Conservation (phyloP, 1,284 basidiomycete species). For the Irpex sp. region DNA sequence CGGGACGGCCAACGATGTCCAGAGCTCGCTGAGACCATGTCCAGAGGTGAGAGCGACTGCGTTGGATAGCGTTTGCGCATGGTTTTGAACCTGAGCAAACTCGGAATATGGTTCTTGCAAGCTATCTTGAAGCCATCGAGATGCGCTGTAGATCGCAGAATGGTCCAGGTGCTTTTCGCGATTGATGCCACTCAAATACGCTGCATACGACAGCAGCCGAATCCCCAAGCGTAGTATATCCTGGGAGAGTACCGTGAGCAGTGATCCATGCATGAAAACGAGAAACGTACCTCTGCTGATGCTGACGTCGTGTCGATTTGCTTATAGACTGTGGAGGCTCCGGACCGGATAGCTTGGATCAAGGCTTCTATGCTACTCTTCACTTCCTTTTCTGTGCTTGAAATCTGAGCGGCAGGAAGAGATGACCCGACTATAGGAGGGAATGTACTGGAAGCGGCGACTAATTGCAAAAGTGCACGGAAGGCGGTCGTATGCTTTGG, state of each 20-base stretch:
- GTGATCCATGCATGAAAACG: background rate
- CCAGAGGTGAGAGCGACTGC: slow-evolving; percentile 48
- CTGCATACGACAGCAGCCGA: slow-evolving; percentile 31
- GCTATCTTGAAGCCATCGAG: slow-evolving; percentile 35
- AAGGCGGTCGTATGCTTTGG: slow-evolving; percentile 25
- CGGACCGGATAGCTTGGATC: background rate
- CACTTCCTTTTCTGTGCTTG: background rate
- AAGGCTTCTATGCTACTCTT: background rate
- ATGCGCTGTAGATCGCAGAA: slow-evolving; percentile 40
- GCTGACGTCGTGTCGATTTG: background rate
- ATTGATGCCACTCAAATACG: slow-evolving; percentile 29
- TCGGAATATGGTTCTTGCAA: slow-evolving; percentile 29
- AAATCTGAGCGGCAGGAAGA: background rate
- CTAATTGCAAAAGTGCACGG: background rate
- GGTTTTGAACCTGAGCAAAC: slow-evolving; percentile 27
- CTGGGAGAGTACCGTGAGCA: background rate
- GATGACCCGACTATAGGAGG: background rate
- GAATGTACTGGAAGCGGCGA: background rate
- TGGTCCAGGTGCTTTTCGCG: slow-evolving; percentile 35
- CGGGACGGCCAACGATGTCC: background rate
- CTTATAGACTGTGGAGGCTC: background rate
- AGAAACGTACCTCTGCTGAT: background rate
- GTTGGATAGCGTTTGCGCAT: slow-evolving; percentile 31
- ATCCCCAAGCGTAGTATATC: slow-evolving; percentile 20
- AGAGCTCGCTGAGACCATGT: slow-evolving; percentile 35